Evolutionary conservation across 768 basidiomycete genomes (phyloP), one percentile per base, ranked within the genome.

Genomic region (Kwoniella dejecticola): DNA sequence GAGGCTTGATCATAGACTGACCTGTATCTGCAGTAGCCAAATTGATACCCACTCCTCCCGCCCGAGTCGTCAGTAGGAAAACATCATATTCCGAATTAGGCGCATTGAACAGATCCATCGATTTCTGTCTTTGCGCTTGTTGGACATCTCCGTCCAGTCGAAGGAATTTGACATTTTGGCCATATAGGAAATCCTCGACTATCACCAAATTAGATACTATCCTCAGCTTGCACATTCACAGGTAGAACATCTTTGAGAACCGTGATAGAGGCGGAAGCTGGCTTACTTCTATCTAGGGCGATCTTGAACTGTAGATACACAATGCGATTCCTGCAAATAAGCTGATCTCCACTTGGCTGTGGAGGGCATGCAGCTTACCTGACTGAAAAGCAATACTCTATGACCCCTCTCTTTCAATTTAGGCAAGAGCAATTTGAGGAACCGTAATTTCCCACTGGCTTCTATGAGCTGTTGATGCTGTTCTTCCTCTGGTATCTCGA

Each of bases 31-130:
- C 94, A 7, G 87, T 89, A 81, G 88, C 84, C 29, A 91, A 84
- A 76, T 97, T 98, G 77, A 98, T 83, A 5, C 83, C 83, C 41
- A 82, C 90, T 55, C 92, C 94, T 15, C 95, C 94, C 41, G 95
- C 96, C 29, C 95, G 86, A 33, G 94, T 91, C 3, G 91, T 89
- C 40, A 99, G 83, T 1, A 99, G 81, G 79, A 91, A 99, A 64
- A 98, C 87, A 78, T 94, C 95, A 55, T 88, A 80, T 49, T 94
- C 90, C 1, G 94, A 97, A 33, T 84, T 85, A 3, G 87, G 87
- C 38, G 85, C 87, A 79, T 99, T 97, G 82, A 89, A 99, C 64
- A 87, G 87, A 68, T 99, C 96, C 87, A 99, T 96, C 48, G 86
- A 87, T 75, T 90, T 91, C 77, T 99, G 96, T 23, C 96, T 85